A percentile compares a stretch with the other conserved stretches of the same genome.
Conservation (phyloP, 139 green algal genomes). For the Microglena sp. region DNA sequence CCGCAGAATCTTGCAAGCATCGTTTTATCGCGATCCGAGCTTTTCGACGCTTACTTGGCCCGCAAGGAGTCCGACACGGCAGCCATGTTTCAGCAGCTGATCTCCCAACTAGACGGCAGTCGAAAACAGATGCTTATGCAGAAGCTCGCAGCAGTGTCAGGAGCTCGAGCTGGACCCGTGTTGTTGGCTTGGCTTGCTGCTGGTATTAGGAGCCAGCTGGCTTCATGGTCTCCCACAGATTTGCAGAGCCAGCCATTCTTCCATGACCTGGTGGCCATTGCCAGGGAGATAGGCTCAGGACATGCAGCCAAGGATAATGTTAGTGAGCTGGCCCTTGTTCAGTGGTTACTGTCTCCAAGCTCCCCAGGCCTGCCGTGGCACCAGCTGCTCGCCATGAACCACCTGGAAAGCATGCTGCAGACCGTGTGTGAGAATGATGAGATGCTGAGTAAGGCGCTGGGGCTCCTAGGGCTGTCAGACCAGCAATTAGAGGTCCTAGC, state of each 20-base stretch:
- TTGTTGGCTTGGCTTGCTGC: constrained; percentile 6
- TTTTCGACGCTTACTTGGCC: constrained; percentile 6
- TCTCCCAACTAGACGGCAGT: neutral
- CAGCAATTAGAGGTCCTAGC: no score
- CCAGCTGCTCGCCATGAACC: neutral
- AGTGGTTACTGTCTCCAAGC: neutral
- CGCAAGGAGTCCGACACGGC: constrained; percentile 3
- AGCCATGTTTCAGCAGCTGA: constrained; percentile 5
- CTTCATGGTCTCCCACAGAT: neutral
- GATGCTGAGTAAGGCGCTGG: neutral
- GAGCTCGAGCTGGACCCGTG: neutral
- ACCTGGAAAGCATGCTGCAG: neutral
- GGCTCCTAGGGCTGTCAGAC: neutral
- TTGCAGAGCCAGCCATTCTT: neutral
- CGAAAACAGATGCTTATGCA: constrained; percentile 2
- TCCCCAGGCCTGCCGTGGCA: neutral
- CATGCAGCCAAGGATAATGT: neutral
- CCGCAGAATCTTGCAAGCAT: constrained; percentile 6
- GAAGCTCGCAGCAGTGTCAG: constrained; percentile 7
- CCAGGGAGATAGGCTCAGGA: neutral
- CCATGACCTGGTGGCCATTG: neutral
- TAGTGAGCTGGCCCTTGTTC: neutral
- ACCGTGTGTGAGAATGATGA: neutral
- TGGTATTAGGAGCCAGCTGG: neutral
- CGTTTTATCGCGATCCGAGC: neutral